Evolutionary conservation across 1,139 yeast genomes (phyloP), one percentile per base, ranked within the genome.

Genomic region (Waltiozyma sp.): DNA sequence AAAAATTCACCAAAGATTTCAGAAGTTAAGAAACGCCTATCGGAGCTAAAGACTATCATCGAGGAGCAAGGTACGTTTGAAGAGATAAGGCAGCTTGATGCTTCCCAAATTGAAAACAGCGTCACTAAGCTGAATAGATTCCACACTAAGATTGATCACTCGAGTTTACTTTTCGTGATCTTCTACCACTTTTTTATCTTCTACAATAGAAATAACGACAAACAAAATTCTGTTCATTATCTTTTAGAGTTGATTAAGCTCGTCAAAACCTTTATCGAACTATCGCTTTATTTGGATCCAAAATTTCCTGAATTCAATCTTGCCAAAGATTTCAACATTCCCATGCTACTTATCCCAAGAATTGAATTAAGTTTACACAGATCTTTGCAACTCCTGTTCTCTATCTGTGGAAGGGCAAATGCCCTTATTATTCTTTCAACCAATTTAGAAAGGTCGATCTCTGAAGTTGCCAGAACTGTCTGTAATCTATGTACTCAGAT

Each of bases 101-200:
- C 49, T 23, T 47, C 41, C n/a, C 47, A 51, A 1, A 43, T 50
- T 4, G 21, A 48, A 2, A 47, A 53, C 28, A 46, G 57, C 35
- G 33, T 39, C 7, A 37, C 41, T 11, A 55, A 55, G 33, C 35
- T 44, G 15, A 45, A 43, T 23, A 43, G 41, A 2, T 13, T 49
- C 7, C 19, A 39, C 1, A 36, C 40, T 10, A 35, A 47, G 15
- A 36, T 50, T 26, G 55, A 53, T 38, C 19, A 46, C 11, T 21
- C 38, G 6, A 46, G 52, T 1, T 44, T 55, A 18, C 24, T 50
- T 5, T 45, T 42, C 37, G 49, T 53, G 48, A 43, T 52, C 9
- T 49, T 54, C 40, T 50, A 52, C 38, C 55, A 55, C 38, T 40
- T 55, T 18, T 54, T 47, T 39, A 33, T 55, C 8, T 48, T 43